Conservation (phyloP, 306 rosid genomes). For the Prunus armeniaca region DNA sequence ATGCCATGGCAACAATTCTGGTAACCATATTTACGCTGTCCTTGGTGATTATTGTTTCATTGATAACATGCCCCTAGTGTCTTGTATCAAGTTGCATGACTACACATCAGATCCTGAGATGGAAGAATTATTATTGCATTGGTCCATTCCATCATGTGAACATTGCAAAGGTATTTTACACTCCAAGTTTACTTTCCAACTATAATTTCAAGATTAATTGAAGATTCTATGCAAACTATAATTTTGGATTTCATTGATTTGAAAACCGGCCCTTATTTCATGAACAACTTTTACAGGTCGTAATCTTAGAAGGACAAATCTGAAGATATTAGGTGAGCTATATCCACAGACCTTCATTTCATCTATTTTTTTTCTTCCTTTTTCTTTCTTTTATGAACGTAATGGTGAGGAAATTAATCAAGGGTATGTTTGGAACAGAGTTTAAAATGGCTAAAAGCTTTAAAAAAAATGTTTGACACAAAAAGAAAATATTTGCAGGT, state of each 20-base stretch:
- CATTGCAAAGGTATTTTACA: constrained; percentile 10
- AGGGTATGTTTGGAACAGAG: too few relatives aligned
- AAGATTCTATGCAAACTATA: neutral
- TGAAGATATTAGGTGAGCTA: neutral
- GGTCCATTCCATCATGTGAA: constrained; percentile 28
- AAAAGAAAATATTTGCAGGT: too few relatives aligned
- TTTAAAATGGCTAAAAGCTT: too few relatives aligned
- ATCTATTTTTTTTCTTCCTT: neutral
- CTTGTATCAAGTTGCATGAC: constrained; percentile 32
- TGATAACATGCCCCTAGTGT: neutral
- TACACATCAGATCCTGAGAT: neutral
- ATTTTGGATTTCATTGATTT: neutral
- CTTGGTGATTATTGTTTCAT: rapidly evolving
- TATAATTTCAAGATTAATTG: too few relatives aligned
- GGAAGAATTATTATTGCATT: neutral
- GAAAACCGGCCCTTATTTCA: neutral
- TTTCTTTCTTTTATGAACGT: too few relatives aligned
- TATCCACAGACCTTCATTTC: neutral
- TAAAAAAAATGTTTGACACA: too few relatives aligned
- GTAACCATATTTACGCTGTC: constrained; percentile 11
- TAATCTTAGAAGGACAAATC: neutral
- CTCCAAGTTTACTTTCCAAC: neutral
- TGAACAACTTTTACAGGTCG: neutral
- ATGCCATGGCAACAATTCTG: constrained; percentile 3
- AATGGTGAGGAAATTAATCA: too few relatives aligned